Evolutionary conservation across 129 eudicot species (phyloP), one percentile per base, ranked within the genome.

Genomic region (Pittosporum tobira): DNA sequence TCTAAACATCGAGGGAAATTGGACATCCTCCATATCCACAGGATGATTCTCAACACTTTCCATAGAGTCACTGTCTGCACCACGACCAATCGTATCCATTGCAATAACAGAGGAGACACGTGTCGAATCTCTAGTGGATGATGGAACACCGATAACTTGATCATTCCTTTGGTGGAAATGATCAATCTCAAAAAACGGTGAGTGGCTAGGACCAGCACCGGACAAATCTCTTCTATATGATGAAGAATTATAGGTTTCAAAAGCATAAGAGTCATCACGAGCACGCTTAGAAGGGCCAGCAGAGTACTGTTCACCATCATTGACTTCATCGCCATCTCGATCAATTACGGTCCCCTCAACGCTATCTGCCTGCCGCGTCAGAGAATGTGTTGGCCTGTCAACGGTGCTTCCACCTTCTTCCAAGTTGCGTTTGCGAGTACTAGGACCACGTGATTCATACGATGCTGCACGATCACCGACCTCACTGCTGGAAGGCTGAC

Each of bases 381-480:
- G 43, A 50, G 67, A 38, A n/a, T 69, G 79, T 66, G n/a, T n/a
- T n/a, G 95, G 87, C 58, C 84, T 64, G 64, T 85, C 97, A 34
- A 85, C 97, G n/a, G 97, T 82, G 67, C 95, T 85, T 52, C 93
- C 93, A 42, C 93, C 97, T 71, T 89, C 97, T 27, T 89, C 95
- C 66, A 89, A 63, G 64, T 83, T 73, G 61, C 89, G 63, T 51
- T 89, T 89, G 34, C 91, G 97, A 21, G 88, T 75, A 64, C 81
- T 89, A 26, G 97, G 97, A 16, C 97, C 97, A 45, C 84, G 85
- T 23, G 97, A 89, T 65, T 85, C 97, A 69, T 75, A 85, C 3
- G 97, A 89, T 27, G 88, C 81, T 49, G 97, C 97, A 70, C 83
- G 95, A 60, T 82, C 94, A 61, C 95, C 97, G 16, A 80, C 93